These are phyloP conservation scores for Histomonas meleagridis DNA, from an alignment of 208 protist genomes.

Conservation along the genomic window DNA sequence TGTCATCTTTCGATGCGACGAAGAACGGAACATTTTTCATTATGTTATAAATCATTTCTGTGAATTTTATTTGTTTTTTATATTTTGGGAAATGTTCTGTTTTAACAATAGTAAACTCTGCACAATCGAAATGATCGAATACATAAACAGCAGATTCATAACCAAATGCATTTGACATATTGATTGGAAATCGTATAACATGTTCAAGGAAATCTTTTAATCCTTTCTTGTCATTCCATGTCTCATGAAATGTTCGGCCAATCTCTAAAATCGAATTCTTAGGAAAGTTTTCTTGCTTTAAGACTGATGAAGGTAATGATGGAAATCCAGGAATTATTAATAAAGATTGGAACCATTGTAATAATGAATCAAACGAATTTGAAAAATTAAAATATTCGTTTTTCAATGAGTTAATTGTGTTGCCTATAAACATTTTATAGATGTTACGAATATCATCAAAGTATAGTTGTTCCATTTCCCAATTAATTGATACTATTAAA, in stretches of 20 bases:
- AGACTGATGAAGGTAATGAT: not conserved
- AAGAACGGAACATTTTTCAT: not conserved
- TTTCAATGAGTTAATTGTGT: not conserved
- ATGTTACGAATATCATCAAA: constrained; percentile 7
- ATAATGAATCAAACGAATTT: not conserved
- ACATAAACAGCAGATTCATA: not conserved
- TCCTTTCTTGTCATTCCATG: not conserved
- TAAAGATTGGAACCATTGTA: not conserved
- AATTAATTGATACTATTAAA: constrained; percentile 24
- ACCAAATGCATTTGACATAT: not conserved
- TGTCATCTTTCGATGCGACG: not conserved
- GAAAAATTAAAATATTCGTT: not conserved
- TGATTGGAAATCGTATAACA: not conserved
- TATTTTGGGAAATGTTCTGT: not conserved
- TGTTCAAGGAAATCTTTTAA: not conserved
- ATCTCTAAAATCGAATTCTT: not conserved
- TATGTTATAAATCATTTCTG: not conserved
- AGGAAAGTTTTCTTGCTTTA: not conserved
- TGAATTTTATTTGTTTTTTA: not conserved
- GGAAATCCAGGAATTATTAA: not conserved
- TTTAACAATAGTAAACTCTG: not conserved
- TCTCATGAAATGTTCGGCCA: not conserved
- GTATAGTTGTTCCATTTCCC: not conserved
- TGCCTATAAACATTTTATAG: not conserved
- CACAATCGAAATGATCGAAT: not conserved